A percentile compares a stretch with the other conserved stretches of the same genome.
Conservation (phyloP, 2,329 filamentous ascomycete species). For the Sphaceloma murrayae region DNA sequence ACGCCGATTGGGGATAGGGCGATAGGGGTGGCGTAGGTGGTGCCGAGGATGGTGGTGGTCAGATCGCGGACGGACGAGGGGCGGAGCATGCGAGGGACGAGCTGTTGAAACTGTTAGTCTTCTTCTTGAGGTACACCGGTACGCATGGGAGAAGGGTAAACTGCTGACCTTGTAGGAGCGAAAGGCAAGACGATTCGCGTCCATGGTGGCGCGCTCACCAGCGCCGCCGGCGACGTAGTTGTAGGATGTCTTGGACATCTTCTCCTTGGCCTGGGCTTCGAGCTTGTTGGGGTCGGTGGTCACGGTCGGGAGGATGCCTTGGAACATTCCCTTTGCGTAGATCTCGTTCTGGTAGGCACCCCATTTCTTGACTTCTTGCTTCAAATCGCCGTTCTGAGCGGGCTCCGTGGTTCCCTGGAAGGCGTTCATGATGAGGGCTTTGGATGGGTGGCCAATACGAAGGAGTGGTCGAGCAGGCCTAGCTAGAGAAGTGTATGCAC, state of each 20-base stretch:
- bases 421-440: conserved; percentile 13
- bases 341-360: conserved; percentile 41
- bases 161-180: conserved; percentile 39
- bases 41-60: conserved; percentile 20
- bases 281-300: conserved; percentile 52
- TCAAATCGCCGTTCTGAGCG: neutral
- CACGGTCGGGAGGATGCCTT: conserved; percentile 40
- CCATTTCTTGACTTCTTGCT: conserved; percentile 26
- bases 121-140: no score
- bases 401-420: conserved; percentile 15
- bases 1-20: conserved; percentile 61
- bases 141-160: no score
- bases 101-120: no score
- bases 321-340: conserved; percentile 45
- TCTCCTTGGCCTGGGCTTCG: conserved; percentile 45
- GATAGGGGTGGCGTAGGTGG: conserved; percentile 35
- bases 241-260: conserved; percentile 42
- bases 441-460: neutral
- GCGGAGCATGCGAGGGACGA: conserved; percentile 14
- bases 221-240: conserved; percentile 56
- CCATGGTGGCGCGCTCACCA: conserved; percentile 52
- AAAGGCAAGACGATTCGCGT: conserved; percentile 51
- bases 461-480: no score
- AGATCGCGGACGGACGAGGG: conserved; percentile 17
- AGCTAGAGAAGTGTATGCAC: no score